Conservation (phyloP, 2,329 filamentous ascomycete species). For the Pseudopithomyces chartarum region DNA sequence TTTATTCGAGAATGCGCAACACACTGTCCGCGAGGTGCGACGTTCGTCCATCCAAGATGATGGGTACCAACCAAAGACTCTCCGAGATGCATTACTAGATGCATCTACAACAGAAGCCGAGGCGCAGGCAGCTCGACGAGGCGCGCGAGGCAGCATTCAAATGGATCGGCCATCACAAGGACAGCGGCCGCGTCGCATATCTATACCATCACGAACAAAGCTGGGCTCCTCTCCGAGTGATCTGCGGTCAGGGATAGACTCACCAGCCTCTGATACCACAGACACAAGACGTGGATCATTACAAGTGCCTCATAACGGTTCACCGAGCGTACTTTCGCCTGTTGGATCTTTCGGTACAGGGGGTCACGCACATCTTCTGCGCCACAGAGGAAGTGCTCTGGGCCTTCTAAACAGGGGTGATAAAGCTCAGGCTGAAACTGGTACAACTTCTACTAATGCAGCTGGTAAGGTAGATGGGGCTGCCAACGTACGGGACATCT, state of each 20-base stretch:
- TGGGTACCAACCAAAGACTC: slow-evolving; percentile 67
- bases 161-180: slow-evolving; percentile 41
- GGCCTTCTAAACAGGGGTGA: slow-evolving; percentile 65
- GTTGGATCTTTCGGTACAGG: slow-evolving; percentile 35
- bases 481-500: slow-evolving; percentile 44
- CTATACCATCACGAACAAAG: slow-evolving; percentile 30
- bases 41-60: slow-evolving; percentile 39
- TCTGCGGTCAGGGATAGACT: slow-evolving; percentile 20
- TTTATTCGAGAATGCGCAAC: slow-evolving; percentile 72
- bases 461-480: slow-evolving; percentile 67
- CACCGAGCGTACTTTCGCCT: slow-evolving; percentile 34
- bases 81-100: slow-evolving; percentile 88
- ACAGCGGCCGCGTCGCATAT: slow-evolving; percentile 20
- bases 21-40: slow-evolving; percentile 51
- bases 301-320: slow-evolving; percentile 29
- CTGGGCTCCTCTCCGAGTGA: slow-evolving; percentile 20
- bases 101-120: slow-evolving; percentile 88
- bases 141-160: slow-evolving; percentile 47
- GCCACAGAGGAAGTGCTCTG: slow-evolving; percentile 61
- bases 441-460: slow-evolving; percentile 66
- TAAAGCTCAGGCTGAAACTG: slow-evolving; percentile 69
- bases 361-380: slow-evolving; percentile 45
- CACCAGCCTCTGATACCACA: slow-evolving; percentile 34
- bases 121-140: slow-evolving; percentile 55
- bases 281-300: slow-evolving; percentile 43